phyloP scores from a whole-genome alignment of 768 basidiomycete genomes.

The Agrocybe pediades region DNA sequence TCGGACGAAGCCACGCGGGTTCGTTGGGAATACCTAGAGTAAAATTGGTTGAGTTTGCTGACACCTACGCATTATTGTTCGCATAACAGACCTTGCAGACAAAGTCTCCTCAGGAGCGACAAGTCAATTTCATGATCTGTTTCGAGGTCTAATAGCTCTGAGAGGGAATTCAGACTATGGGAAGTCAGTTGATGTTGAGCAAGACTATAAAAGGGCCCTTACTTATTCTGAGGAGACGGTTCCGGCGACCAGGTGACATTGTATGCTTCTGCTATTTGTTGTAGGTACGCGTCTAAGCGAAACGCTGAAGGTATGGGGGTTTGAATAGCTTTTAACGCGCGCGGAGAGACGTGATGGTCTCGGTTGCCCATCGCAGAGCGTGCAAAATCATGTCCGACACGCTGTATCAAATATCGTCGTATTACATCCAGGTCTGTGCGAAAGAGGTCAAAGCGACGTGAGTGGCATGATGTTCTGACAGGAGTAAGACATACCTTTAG shows the following conservation, averaged over 20 bases:
- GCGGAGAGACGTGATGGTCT: conserved; percentile 55
- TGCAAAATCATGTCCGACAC: conserved; percentile 58
- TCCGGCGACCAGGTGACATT: conserved; percentile 65
- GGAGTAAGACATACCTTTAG: conserved; percentile 47
- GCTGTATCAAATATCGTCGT: conserved; percentile 55
- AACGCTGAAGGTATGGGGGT: conserved; percentile 56
- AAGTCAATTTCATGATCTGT: conserved; percentile 57
- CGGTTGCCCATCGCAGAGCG: conserved; percentile 51
- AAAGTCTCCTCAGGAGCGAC: conserved; percentile 53
- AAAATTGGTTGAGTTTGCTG: conserved; percentile 7
- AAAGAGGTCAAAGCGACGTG: conserved; percentile 8
- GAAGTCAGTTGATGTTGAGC: conserved; percentile 8
- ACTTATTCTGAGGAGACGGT: conserved; percentile 65
- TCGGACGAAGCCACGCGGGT: conserved; percentile 74
- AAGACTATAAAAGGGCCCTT: conserved; percentile 22
- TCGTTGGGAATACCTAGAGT: conserved; percentile 68
- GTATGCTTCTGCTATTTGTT: conserved; percentile 52
- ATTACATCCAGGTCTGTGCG: conserved; percentile 56
- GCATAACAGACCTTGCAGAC: conserved; percentile 56
- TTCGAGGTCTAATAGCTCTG: conserved; percentile 59
- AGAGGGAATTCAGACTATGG: conserved; percentile 53
- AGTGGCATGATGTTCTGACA: too few relatives aligned
- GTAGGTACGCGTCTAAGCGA: conserved; percentile 57
- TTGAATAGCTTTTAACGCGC: conserved; percentile 54
- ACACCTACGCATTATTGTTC: conserved; percentile 6